Evolutionary conservation across 306 rosid genomes (phyloP).

Genomic region (Astragalus glycyphyllos): DNA sequence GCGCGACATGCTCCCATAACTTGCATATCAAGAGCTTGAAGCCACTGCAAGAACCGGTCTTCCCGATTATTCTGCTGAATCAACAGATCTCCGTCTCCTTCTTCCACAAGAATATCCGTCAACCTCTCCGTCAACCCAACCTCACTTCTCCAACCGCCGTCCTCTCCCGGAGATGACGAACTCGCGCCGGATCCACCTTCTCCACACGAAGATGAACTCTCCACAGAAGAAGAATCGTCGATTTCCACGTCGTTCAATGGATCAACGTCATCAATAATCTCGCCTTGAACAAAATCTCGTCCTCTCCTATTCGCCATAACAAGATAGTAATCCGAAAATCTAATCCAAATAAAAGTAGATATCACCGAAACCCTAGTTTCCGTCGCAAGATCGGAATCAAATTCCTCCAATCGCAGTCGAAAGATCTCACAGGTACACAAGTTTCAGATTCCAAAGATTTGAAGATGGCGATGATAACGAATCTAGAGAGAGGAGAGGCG

Average conservation of each 20-base stretch:
- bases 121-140: constrained; percentile 72
- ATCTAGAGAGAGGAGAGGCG: constrained; percentile 17
- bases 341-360: constrained; percentile 1
- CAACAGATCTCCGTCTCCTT: constrained; percentile 85
- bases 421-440: neutral
- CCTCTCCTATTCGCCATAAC: constrained; percentile 62
- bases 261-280: constrained; percentile 47
- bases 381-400: constrained; percentile 29
- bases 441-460: neutral
- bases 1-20: constrained; percentile 93
- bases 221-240: constrained; percentile 54
- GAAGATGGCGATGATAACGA: neutral
- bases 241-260: constrained; percentile 51
- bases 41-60: constrained; percentile 74
- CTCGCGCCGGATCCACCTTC: constrained; percentile 49
- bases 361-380: constrained; percentile 35
- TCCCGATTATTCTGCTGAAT: constrained; percentile 75
- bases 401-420: constrained; percentile 6
- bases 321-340: neutral
- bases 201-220: constrained; percentile 38
- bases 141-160: constrained; percentile 57
- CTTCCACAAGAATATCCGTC: constrained; percentile 76
- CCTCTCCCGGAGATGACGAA: constrained; percentile 37
- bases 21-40: constrained; percentile 93
- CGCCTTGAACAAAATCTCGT: constrained; percentile 49